Conservation (phyloP, 1,139 yeast genomes). For the Hansenula anomala region DNA sequence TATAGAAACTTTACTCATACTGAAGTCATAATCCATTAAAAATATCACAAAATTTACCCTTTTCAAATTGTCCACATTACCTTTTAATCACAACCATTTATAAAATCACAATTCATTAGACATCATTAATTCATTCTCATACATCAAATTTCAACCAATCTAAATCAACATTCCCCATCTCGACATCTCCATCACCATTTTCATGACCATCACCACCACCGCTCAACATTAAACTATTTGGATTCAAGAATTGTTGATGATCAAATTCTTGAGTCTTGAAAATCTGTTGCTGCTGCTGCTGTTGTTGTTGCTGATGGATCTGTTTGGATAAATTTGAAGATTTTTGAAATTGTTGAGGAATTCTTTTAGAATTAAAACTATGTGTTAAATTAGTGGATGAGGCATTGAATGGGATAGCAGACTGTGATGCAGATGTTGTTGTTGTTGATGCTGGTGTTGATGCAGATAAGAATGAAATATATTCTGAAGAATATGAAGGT, state of each 20-base stretch:
- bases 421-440: slow-evolving; percentile 1
- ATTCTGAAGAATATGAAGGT: slow-evolving; percentile 12
- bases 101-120: too few relatives aligned
- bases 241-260: slow-evolving; percentile 2
- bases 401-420: slow-evolving; percentile 16
- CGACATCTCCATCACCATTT: slow-evolving; percentile 9
- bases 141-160: slow-evolving; percentile 26
- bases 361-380: slow-evolving; percentile 22
- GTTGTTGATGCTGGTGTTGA: slow-evolving; percentile 1
- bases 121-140: too few relatives aligned
- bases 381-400: slow-evolving; percentile 21
- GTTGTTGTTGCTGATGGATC: slow-evolving; percentile 1
- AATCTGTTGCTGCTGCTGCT: neutral
- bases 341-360: slow-evolving; percentile 20
- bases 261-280: neutral
- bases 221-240: slow-evolving; percentile 2
- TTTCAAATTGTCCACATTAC: too few relatives aligned
- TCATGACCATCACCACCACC: too few relatives aligned
- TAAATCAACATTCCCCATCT: slow-evolving; percentile 12
- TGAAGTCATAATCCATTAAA: too few relatives aligned
- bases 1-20: too few relatives aligned
- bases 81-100: too few relatives aligned
- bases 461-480: slow-evolving; percentile 1
- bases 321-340: neutral
- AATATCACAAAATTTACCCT: too few relatives aligned